Evolutionary conservation across 208 protist genomes (phyloP).

Genomic region (Acanthamoeba sp.): DNA sequence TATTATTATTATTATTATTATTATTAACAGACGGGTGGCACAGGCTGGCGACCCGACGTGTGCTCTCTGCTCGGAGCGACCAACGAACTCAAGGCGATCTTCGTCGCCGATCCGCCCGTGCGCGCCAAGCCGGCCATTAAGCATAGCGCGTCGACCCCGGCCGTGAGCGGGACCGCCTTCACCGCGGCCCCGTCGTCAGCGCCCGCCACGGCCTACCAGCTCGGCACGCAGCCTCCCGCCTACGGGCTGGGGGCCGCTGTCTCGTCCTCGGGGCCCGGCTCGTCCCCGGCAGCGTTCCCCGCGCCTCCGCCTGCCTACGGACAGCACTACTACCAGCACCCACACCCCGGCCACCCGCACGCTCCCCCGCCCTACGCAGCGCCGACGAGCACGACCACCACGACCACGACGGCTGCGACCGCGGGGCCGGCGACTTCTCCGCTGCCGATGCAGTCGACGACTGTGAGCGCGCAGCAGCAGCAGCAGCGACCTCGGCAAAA

Average conservation of each 20-base stretch:
- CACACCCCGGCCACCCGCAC: neutral
- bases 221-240: too few species aligned
- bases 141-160: neutral
- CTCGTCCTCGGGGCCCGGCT: neutral
- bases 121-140: neutral
- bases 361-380: neutral
- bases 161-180: neutral
- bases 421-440: too few species aligned
- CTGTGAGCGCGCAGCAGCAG: neutral
- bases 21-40: neutral
- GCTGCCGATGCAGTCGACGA: too few species aligned
- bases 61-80: neutral
- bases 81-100: constrained; percentile 15
- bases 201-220: too few species aligned
- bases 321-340: neutral
- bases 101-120: neutral
- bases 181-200: neutral
- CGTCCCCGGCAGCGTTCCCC: neutral
- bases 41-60: neutral
- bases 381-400: neutral
- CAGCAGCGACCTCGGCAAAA: neutral
- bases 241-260: neutral
- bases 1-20: neutral
- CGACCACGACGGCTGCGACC: neutral
- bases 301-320: neutral